Evolutionary conservation across 345 rosid species (phyloP), one percentile per base, ranked within the genome.

Genomic region (Aquilaria yunnanensis): DNA sequence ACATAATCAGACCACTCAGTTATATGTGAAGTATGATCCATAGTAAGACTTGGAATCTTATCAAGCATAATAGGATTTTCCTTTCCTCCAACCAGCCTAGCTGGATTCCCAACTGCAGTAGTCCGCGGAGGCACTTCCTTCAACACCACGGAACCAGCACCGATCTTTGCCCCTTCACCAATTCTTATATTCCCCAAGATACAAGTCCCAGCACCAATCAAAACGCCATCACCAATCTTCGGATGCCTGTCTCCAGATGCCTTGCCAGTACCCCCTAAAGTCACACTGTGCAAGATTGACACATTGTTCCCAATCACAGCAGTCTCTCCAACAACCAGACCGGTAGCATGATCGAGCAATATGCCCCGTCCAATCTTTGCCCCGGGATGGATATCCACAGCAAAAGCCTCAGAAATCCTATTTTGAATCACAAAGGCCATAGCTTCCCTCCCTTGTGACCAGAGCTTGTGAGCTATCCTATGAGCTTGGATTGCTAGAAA

Each of bases 81-180:
- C 70, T 85, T 93, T 14, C 98, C 98, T 52, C 98, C 97, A 12
- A 93, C 45, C 83, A 93, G 67, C 63, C 84, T 86, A 47, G 97
- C 98, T 6, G 98, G 98, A 64, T 90, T 93, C 32, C 97, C 98
- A 7, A 88, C 97, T 1, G 94, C 96, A 3, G 97, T 93, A 1
- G 98, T 93, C 67, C 84, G 72, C 0, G 90, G 76, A 2, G 97
- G 98, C 30, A 88, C 84, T 0, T 93, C 97, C 73, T 82, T 90
- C 65, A 93, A 52, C 56, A 93, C 97, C 47, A 93, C 90, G 0
- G 98, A 93, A 0, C 96, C 85, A 11, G 98, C 97, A 11, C 98
- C 98, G 41, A 93, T 86, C 76, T 88, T 93, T 4, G 95, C 98
- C 23, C 98, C 98, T 13, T 90, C 96, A 14, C 98, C 97, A 59